Evolutionary conservation across 805 yeast species (phyloP).

Genomic region (Saccharomycopsis microspora): DNA sequence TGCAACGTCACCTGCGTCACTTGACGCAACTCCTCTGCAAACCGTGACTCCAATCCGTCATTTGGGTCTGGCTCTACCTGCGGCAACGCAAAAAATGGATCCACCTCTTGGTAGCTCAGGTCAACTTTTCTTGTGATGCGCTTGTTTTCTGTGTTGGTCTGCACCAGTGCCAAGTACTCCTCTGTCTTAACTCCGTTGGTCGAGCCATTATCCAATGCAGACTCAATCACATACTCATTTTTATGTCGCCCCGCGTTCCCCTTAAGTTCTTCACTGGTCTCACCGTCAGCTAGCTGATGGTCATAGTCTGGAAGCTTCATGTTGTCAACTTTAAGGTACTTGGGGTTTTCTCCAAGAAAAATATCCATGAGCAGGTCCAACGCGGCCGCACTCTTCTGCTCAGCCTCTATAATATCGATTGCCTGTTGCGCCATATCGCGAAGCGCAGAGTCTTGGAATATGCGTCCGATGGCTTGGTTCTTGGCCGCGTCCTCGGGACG

Average conservation of each 20-base stretch:
- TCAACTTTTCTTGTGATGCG: constrained; percentile 21
- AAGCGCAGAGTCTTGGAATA: constrained; percentile 49
- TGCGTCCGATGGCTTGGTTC: constrained; percentile 57
- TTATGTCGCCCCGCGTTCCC: constrained; percentile 8
- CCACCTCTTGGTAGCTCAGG: constrained; percentile 25
- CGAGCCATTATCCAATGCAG: constrained; percentile 13
- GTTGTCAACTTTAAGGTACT: constrained; percentile 48
- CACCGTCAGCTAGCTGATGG: constrained; percentile 35
- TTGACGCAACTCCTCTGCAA: constrained; percentile 62
- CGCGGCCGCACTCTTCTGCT: constrained; percentile 66
- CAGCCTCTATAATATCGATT: constrained; percentile 67
- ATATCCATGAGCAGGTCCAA: constrained; percentile 63
- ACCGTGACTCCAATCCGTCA: constrained; percentile 39
- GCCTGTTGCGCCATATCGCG: constrained; percentile 58
- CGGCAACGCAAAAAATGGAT: constrained; percentile 62
- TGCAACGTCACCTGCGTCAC: constrained; percentile 70
- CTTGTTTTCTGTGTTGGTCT: constrained; percentile 18
- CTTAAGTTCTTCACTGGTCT: constrained; percentile 9
- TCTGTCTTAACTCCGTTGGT: constrained; percentile 12
- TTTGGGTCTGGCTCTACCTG: constrained; percentile 33
- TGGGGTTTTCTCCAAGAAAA: constrained; percentile 80
- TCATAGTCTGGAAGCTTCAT: constrained; percentile 61
- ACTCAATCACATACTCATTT: constrained; percentile 14
- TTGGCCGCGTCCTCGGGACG: constrained; percentile 70
- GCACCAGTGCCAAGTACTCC: constrained; percentile 8